A percentile compares a stretch with the other conserved stretches of the same genome.
Conservation (phyloP, 306 rosid species). For the Argentina anserina region DNA sequence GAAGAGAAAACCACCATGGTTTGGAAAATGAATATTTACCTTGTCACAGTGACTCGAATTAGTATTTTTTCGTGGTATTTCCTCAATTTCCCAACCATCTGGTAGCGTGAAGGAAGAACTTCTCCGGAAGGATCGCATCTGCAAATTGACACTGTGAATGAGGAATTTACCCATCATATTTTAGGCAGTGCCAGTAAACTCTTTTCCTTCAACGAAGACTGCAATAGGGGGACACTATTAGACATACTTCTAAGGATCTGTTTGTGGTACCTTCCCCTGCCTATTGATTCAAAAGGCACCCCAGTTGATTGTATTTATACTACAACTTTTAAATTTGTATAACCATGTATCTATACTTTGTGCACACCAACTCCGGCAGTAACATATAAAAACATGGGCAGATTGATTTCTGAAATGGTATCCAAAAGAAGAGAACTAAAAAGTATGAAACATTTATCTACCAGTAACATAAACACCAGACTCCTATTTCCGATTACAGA, state of each 20-base stretch:
- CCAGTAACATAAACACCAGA: background rate
- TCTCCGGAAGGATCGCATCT: slow-evolving; percentile 19
- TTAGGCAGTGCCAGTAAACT: background rate
- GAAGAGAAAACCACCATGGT: background rate
- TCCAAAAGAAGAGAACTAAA: background rate
- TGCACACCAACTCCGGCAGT: background rate
- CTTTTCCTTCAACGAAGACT: slow-evolving; percentile 1
- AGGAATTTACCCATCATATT: slow-evolving; percentile 1
- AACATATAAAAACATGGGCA: background rate
- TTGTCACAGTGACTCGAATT: slow-evolving; percentile 17
- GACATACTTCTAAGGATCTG: background rate
- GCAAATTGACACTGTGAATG: slow-evolving; percentile 19
- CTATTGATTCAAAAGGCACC: background rate
- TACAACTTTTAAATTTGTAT: background rate
- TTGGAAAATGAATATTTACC: slow-evolving; percentile 26
- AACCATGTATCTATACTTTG: background rate
- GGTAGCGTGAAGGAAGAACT: slow-evolving; percentile 31
- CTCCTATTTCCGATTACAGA: background rate
- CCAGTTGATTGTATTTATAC: background rate
- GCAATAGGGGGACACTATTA: background rate
- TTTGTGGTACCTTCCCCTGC: background rate
- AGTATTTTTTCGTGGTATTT: slow-evolving; percentile 19
- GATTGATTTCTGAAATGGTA: background rate
- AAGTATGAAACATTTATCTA: background rate
- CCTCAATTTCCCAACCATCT: slow-evolving; percentile 37